Percentiles rank a stretch among this genome's conserved stretches.
These are phyloP conservation scores for Centella asiatica DNA, from an alignment of 129 eudicot species.

Conservation along the genomic window DNA sequence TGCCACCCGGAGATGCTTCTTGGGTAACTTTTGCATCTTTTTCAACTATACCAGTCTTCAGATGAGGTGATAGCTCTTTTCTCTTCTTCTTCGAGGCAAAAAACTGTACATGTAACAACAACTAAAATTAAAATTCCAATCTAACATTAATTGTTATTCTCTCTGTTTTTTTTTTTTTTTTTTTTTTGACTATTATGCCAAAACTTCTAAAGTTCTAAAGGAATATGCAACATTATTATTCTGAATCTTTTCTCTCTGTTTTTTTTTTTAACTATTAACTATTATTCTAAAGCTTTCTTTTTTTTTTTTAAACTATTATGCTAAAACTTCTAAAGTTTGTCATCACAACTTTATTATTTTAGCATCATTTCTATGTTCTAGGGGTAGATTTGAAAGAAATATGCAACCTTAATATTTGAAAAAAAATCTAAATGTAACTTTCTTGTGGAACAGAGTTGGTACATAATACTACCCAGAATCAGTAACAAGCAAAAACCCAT, in stretches of 20 bases:
- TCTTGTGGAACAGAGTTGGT: neutral
- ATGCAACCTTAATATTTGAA: neutral
- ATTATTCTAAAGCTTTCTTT: too few relatives aligned
- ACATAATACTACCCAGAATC: neutral
- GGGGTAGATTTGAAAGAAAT: too few relatives aligned
- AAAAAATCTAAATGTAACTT: neutral
- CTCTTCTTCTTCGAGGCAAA: constrained; percentile 77
- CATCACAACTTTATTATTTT: neutral
- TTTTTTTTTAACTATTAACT: too few relatives aligned
- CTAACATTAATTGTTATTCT: neutral
- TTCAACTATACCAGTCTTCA: constrained; percentile 40
- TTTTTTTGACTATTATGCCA: too few relatives aligned
- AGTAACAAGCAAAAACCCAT: neutral
- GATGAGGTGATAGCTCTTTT: constrained; percentile 37
- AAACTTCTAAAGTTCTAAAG: too few relatives aligned
- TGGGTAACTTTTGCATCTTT: constrained; percentile 35
- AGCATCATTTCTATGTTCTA: too few relatives aligned
- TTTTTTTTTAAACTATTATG: too few relatives aligned
- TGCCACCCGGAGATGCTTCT: constrained; percentile 68
- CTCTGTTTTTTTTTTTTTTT: neutral
- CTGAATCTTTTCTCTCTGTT: too few relatives aligned
- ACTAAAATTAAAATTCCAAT: neutral
- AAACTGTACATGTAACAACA: constrained; percentile 43
- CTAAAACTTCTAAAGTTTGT: too few relatives aligned
- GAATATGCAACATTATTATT: too few relatives aligned